Base-by-base conservation (phyloP, 2,329 filamentous ascomycete genomes). In the Fusarium sambucinum region DNA sequence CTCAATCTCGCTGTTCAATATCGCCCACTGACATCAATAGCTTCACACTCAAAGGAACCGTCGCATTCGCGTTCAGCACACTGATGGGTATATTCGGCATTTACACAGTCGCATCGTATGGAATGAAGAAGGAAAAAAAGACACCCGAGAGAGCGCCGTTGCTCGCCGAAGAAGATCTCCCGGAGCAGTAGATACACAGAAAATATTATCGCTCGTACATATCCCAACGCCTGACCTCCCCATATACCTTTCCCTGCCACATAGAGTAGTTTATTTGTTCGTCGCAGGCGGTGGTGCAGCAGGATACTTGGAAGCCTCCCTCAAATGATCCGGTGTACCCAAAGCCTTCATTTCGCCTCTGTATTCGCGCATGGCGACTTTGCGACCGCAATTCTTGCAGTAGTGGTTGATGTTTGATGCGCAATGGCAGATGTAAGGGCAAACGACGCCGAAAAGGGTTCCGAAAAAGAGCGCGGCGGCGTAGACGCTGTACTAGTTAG, bases 31-130 rank as follows among this genome's bases (percentile, higher is more conserved):
- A 59, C 51, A 37, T 19, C 3, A 30, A 4, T 35, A 84, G 84
- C 1, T 94, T 94, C 76, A 92, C 90, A 0, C 77, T 88, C 0
- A 84, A 85, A 35, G 93, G 92, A 10, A 91, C 92, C 42, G 86
- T 93, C 2, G 92, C 92, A 13, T 79, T 96, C 69, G 89, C 90
- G 3, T 92, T 95, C 74, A 92, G 90, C 73, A 86, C 86, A 66
- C 66, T 94, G 5, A 85, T 85, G 17, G 93, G 91, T 4, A 81
- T 94, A 48, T 70, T 92, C 9, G 92, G 92, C 11, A 83, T 94
- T 71, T 83, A 79, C 0, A 86, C 88, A 14, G 88, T 96, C 56
- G 85, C 83, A 2, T 89, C 90, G 65, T 94, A 92, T 77, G 90
- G 89, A 23, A 56, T 74, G 56, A 66, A 63, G 48, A 62, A 65